A percentile compares a stretch with the other conserved stretches of the same genome.
These are phyloP conservation scores for Xylaria cubensis DNA, from an alignment of 495 filamentous ascomycete species.

Conservation along the genomic window DNA sequence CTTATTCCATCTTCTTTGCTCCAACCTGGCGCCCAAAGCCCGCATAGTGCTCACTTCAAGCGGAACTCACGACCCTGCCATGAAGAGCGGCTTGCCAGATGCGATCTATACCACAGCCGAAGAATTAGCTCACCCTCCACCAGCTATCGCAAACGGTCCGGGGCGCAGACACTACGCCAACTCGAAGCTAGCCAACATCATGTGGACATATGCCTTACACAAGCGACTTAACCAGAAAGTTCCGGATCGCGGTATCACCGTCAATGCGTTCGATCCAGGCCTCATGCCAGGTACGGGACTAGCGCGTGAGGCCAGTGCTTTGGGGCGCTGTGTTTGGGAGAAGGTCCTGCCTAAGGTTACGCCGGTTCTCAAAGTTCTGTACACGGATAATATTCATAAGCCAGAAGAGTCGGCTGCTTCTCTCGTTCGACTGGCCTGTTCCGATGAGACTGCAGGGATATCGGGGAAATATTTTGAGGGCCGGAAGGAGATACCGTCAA, in stretches of 20 bases:
- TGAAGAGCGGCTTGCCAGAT: constrained; percentile 46
- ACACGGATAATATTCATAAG: constrained; percentile 45
- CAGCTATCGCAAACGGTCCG: constrained; percentile 10
- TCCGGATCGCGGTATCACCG: constrained; percentile 41
- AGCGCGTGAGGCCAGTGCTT: constrained; percentile 32
- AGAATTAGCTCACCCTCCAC: constrained; percentile 47
- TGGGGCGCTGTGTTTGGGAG: constrained; percentile 39
- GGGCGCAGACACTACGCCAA: constrained; percentile 64
- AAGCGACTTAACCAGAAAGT: constrained; percentile 37
- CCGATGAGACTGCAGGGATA: constrained; percentile 36
- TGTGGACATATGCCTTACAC: constrained; percentile 58
- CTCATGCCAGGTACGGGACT: constrained; percentile 57
- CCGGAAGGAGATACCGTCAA: constrained; percentile 43
- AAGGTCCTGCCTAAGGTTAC: constrained; percentile 45
- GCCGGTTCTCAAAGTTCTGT: constrained; percentile 41
- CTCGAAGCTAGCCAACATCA: constrained; percentile 74
- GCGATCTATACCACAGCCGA: constrained; percentile 47
- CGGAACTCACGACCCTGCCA: constrained; percentile 42
- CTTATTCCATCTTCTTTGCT: constrained; percentile 67
- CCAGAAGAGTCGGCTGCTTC: constrained; percentile 45
- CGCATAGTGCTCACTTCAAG: constrained; percentile 48
- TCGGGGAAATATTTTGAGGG: constrained; percentile 52
- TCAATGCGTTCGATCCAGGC: constrained; percentile 52
- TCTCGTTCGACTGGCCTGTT: constrained; percentile 46
- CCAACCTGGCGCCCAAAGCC: constrained; percentile 58